Evolutionary conservation across 768 basidiomycete genomes (phyloP), one percentile per base, ranked within the genome.

Genomic region (Mycena chlorophos): DNA sequence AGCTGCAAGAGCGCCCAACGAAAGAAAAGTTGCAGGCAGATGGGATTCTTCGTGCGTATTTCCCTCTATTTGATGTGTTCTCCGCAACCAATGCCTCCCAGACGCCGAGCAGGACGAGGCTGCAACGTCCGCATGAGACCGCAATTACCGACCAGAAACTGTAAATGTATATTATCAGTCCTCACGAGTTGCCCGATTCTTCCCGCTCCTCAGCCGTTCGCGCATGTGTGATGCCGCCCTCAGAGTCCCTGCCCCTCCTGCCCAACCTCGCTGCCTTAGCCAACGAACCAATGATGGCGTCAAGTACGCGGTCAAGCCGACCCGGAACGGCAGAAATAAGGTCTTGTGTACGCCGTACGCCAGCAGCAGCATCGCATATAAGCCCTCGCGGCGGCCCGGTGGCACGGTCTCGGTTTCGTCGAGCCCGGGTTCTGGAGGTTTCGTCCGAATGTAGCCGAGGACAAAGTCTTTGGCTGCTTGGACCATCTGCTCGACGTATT

Each of bases 291-390:
- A 69, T 60, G 79, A 80, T 0, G 94, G 94, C 0, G 94, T 96
- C 49, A 91, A 73, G 1, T 85, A 86, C 1, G 91, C 93, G 0
- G 96, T 98, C 58, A 95, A 71, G 0, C 94, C 97, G 0, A 97
- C 83, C 37, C 97, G 78, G 22, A 99, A 71, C 8, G 97, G 97
- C 20, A 98, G 68, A 67, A 98, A 90, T 1, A 93, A 66, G 0
- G 92, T 96, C 75, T 99, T 99, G 82, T 99, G 97, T 50, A 99
- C 84, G 19, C 90, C 88, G 71, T 95, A 99, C 3, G 97, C 96
- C 63, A 98, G 76, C 0, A 92, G 83, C 25, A 97, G 72, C 85
- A 97, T 95, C 25, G 96, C 94, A 71, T 92, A 95, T 17, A 97
- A 74, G 16, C 91, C 86, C 68, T 91, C 89, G 6, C 85, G 80